These are phyloP conservation scores for Paramecium sexaurelia DNA, from an alignment of 73 alveolate genomes.

Conservation along the genomic window DNA sequence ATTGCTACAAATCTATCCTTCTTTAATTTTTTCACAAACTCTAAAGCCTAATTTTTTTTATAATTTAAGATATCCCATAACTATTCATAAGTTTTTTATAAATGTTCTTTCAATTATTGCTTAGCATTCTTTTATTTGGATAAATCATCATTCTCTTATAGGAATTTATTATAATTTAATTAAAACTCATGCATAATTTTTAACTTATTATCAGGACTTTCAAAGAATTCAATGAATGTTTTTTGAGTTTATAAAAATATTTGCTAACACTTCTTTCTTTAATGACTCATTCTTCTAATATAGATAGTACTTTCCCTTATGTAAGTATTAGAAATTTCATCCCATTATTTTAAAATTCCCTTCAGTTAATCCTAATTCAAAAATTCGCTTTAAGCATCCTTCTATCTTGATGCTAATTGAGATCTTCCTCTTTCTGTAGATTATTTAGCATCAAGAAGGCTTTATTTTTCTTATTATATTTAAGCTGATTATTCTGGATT, in stretches of 20 bases:
- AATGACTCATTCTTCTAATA: neutral
- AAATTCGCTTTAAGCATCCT: slow-evolving; percentile 6
- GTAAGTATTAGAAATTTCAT: slow-evolving; percentile 43
- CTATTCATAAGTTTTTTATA: slow-evolving; percentile 2
- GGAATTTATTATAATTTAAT: slow-evolving; percentile 1
- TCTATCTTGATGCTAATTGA: slow-evolving; percentile 5
- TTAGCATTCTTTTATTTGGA: slow-evolving; percentile 53
- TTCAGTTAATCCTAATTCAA: neutral
- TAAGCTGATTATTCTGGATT: neutral
- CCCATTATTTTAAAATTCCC: slow-evolving; percentile 36
- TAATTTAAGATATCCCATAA: slow-evolving; percentile 32
- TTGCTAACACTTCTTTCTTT: slow-evolving; percentile 10
- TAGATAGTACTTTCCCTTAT: neutral
- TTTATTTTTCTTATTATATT: neutral
- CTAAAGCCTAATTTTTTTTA: slow-evolving; percentile 14
- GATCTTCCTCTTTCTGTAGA: slow-evolving; percentile 24
- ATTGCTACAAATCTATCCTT: slow-evolving; percentile 15
- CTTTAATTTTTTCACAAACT: slow-evolving; percentile 10
- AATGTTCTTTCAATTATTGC: slow-evolving; percentile 4
- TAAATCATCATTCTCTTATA: slow-evolving; percentile 35
- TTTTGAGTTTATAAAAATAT: neutral
- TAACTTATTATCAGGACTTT: slow-evolving; percentile 7
- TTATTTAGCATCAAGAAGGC: slow-evolving; percentile 13
- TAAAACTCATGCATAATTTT: neutral
- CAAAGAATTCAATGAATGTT: slow-evolving; percentile 7